These are phyloP conservation scores for Penicillium sp. DNA, from an alignment of 2,329 filamentous ascomycete species.

Conservation along the genomic window DNA sequence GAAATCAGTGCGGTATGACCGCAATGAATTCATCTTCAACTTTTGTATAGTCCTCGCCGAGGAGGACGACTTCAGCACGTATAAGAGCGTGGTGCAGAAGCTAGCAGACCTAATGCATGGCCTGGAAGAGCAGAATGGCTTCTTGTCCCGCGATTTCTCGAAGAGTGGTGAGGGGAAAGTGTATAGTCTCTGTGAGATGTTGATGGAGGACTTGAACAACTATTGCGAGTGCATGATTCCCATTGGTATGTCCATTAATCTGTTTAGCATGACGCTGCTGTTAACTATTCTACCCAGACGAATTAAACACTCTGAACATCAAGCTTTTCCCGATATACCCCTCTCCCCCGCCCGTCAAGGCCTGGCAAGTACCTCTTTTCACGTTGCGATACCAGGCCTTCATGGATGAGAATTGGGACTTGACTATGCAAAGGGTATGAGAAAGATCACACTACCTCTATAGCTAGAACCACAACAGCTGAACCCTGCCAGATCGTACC, in stretches of 20 bases:
- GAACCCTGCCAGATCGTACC: constrained; percentile 61
- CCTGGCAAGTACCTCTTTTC: constrained; percentile 86
- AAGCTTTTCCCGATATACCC: constrained; percentile 86
- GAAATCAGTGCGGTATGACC: constrained; percentile 73
- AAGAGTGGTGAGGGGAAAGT: constrained; percentile 51
- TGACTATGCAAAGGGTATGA: constrained; percentile 50
- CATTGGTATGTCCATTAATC: constrained; percentile 61
- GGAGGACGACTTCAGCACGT: constrained; percentile 69
- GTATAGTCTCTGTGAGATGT: constrained; percentile 73
- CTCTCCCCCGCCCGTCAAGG: constrained; percentile 71
- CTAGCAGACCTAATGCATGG: constrained; percentile 81
- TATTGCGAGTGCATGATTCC: constrained; percentile 99
- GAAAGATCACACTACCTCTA: not conserved
- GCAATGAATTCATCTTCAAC: constrained; percentile 98
- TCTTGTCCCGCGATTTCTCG: constrained; percentile 56
- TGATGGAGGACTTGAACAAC: constrained; percentile 92
- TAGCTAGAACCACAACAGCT: not conserved
- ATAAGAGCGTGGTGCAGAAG: constrained; percentile 80
- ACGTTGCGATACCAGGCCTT: constrained; percentile 56
- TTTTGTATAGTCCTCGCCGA: constrained; percentile 81
- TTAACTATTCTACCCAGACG: constrained; percentile 55
- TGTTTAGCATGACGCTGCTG: not conserved
- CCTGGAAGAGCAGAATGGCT: constrained; percentile 87
- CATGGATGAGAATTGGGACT: constrained; percentile 55
- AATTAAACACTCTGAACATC: constrained; percentile 92